Evolutionary conservation across 345 rosid species (phyloP).

Genomic region (Eucalyptus sp.): DNA sequence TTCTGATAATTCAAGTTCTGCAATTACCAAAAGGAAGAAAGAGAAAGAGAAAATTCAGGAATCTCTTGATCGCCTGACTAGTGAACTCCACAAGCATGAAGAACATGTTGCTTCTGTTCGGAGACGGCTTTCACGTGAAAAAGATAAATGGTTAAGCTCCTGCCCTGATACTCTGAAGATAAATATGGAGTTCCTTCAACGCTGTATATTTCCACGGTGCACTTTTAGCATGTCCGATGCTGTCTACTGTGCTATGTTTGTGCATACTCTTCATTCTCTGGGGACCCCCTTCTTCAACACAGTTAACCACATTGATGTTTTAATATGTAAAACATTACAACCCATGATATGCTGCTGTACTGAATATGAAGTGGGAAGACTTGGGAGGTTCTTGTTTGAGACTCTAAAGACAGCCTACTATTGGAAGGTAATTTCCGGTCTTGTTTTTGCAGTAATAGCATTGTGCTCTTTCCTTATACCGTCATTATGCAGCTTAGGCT

Average conservation of each 20-base stretch:
- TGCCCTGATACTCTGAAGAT: conserved; percentile 98
- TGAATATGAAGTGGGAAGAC: conserved; percentile 95
- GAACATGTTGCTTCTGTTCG: conserved; percentile 91
- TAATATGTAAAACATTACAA: conserved; percentile 93
- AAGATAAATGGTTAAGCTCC: conserved; percentile 95
- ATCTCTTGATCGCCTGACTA: conserved; percentile 79
- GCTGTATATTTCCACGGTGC: conserved; percentile 98
- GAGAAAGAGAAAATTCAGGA: conserved; percentile 99
- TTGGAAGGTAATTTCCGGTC: conserved; percentile 62
- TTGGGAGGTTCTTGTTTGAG: conserved; percentile 88
- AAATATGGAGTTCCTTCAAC: conserved; percentile 99
- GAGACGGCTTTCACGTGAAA: conserved; percentile 80
- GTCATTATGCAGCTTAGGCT: background rate
- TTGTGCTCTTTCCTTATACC: background rate
- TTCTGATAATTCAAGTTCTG: conserved; percentile 92
- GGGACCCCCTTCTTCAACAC: conserved; percentile 99
- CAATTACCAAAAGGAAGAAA: conserved; percentile 90
- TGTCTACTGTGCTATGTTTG: conserved; percentile 97
- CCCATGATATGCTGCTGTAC: conserved; percentile 99
- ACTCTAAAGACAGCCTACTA: conserved; percentile 91
- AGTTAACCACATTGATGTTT: conserved; percentile 96
- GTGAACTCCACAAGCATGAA: conserved; percentile 87
- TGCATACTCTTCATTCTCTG: conserved; percentile 89
- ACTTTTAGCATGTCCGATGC: conserved; percentile 99
- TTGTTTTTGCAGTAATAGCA: background rate